These are phyloP conservation scores for Fusarium nematophilum DNA, from an alignment of 2,329 filamentous ascomycete species.

Conservation along the genomic window DNA sequence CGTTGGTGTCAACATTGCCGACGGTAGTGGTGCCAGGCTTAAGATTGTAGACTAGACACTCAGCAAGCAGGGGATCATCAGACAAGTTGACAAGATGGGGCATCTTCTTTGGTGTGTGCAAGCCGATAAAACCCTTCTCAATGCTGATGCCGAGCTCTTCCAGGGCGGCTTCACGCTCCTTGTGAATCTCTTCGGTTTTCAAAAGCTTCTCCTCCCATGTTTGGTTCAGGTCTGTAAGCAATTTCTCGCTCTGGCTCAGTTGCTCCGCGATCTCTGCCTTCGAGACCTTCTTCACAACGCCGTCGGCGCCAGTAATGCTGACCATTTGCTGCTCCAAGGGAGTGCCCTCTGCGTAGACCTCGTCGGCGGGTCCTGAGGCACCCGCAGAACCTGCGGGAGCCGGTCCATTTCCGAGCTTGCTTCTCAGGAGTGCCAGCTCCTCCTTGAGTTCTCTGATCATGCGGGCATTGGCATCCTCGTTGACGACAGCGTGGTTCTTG, in stretches of 20 bases:
- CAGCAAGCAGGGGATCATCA: slow-evolving; percentile 91
- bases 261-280: slow-evolving; percentile 99
- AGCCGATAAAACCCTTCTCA: slow-evolving; percentile 95
- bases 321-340: slow-evolving; percentile 96
- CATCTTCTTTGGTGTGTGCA: slow-evolving; percentile 99
- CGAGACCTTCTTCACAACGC: slow-evolving; percentile 91
- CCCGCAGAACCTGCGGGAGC: slow-evolving; percentile 58
- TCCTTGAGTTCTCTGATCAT: slow-evolving; percentile 99
- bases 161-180: slow-evolving; percentile 92
- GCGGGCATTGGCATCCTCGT: slow-evolving; percentile 97
- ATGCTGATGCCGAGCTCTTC: slow-evolving; percentile 99
- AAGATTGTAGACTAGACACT: slow-evolving; percentile 97
- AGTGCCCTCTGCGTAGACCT: slow-evolving; percentile 91
- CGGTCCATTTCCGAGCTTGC: slow-evolving; percentile 78
- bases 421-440: slow-evolving; percentile 85
- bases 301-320: slow-evolving; percentile 88
- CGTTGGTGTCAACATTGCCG: slow-evolving; percentile 89
- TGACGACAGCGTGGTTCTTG: slow-evolving; percentile 99
- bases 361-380: slow-evolving; percentile 69
- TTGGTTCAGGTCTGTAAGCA: slow-evolving; percentile 95
- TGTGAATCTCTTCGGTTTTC: slow-evolving; percentile 97
- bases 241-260: slow-evolving; percentile 93
- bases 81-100: slow-evolving; percentile 98
- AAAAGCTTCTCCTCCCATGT: slow-evolving; percentile 97
- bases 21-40: slow-evolving; percentile 96